A percentile compares a stretch with the other conserved stretches of the same genome.
These are phyloP conservation scores for Camelina neglecta DNA, from an alignment of 345 rosid genomes.

Conservation along the genomic window DNA sequence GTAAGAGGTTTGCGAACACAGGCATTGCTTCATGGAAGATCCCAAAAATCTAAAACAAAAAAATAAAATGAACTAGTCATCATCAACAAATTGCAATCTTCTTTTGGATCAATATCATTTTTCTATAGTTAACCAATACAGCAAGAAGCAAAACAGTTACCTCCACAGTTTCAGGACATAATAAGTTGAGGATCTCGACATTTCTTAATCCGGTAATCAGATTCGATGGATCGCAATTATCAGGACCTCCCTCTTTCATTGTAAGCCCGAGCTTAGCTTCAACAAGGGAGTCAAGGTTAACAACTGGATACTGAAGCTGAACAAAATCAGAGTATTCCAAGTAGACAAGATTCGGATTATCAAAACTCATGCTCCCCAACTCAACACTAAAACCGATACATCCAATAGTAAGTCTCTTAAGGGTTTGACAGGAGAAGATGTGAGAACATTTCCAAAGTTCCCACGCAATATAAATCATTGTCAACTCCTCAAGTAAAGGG, in stretches of 20 bases:
- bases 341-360: conserved; percentile 3
- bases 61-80: background rate
- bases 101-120: background rate
- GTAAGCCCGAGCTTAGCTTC: background rate
- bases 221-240: background rate
- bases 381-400: background rate
- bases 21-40: background rate
- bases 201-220: conserved; percentile 4
- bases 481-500: background rate
- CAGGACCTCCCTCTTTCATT: background rate
- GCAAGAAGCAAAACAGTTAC: background rate
- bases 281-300: background rate
- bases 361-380: conserved; percentile 16
- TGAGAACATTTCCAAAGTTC: background rate
- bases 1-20: background rate
- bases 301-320: conserved; percentile 6
- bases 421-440: background rate
- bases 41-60: background rate
- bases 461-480: background rate
- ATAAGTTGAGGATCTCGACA: background rate
- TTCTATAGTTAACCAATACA: background rate
- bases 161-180: background rate
- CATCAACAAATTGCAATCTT: background rate
- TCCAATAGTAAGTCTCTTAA: background rate
- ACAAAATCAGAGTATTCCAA: conserved; percentile 16